Base-by-base conservation (phyloP, 1,139 yeast genomes). In the Geotrichum bryndzae region DNA sequence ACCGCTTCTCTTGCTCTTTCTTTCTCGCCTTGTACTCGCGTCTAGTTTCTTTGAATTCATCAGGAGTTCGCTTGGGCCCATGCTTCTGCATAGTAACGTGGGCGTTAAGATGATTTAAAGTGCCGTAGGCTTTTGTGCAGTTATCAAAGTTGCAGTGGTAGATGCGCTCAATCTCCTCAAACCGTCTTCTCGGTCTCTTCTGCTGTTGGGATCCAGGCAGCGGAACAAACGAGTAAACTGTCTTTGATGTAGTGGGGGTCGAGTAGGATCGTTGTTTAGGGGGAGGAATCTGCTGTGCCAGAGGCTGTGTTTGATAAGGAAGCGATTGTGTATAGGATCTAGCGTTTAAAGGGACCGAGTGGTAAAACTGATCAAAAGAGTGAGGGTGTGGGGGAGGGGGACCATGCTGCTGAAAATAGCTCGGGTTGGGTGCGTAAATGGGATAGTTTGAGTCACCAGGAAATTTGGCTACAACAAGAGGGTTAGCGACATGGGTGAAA, bases 61-160 rank as follows among this genome's bases (percentile, higher is more conserved):
- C 84, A 53, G 90, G 89, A 45, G 82, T 77, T 64, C 90, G 82
- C 66, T 88, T 82, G 59, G 80, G 80, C 7, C 95, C 95, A 70
- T 88, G 95, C 57, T 81, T 82, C 67, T 88, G 89, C 70, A 88
- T 82, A 3, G 83, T 81, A 25, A 88, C 86, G 71, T 88, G 95
- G 15, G 92, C 88, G 72, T 88, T 88, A 58, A 88, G 76, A 72
- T 88, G 95, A 72, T 88, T 88, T 58, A 88, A 76, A 27, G 90
- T 85, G 1, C 95, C 95, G 71, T 88, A 88, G 58, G 87, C 84
- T 73, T 88, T 88, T 53, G 80, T 76, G 69, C 95, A 88, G 1
- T 82, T 83, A 11, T 82, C 80, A 68, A 69, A 84, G 57, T 81
- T 81, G 71, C 95, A 88, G 56, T 76, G 77, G 73, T 86, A 88